Conservation (phyloP, 2,329 filamentous ascomycete species). For the Byssoonygena ceratinophila region DNA sequence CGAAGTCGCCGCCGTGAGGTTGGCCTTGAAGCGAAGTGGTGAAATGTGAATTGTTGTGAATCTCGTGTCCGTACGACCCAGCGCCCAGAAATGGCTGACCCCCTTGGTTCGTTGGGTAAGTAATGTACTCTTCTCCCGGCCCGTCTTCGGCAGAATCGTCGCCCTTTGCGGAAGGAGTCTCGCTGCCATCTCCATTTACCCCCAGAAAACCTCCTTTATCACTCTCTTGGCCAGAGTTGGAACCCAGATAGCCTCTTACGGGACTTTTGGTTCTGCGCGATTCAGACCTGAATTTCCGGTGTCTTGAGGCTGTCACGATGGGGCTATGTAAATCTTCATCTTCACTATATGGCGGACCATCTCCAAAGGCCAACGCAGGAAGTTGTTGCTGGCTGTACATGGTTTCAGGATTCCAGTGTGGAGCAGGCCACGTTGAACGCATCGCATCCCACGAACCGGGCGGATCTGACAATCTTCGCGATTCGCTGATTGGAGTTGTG, state of each 20-base stretch:
- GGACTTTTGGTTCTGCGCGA: slow-evolving; percentile 41
- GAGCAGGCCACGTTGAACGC: slow-evolving; percentile 46
- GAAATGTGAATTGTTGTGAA: slow-evolving; percentile 47
- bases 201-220: slow-evolving; percentile 59
- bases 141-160: slow-evolving; percentile 55
- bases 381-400: slow-evolving; percentile 58
- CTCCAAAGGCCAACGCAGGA: slow-evolving; percentile 71
- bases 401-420: slow-evolving; percentile 39
- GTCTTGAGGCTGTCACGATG: slow-evolving; percentile 68
- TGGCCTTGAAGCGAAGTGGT: slow-evolving; percentile 38
- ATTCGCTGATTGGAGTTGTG: slow-evolving; percentile 76
- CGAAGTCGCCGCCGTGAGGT: slow-evolving; percentile 25
- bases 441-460: slow-evolving; percentile 67
- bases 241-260: slow-evolving; percentile 30
- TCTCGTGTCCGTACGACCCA: slow-evolving; percentile 34
- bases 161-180: slow-evolving; percentile 64
- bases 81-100: slow-evolving; percentile 43
- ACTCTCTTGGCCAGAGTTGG: slow-evolving; percentile 40
- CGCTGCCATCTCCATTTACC: slow-evolving; percentile 58
- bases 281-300: slow-evolving; percentile 65
- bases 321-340: slow-evolving; percentile 91
- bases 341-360: slow-evolving; percentile 87
- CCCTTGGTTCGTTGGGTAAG: slow-evolving; percentile 58
- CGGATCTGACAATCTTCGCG: slow-evolving; percentile 68
- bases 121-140: slow-evolving; percentile 68